phyloP scores from a whole-genome alignment of 805 yeast species.

The Metschnikowia colocasiae region DNA sequence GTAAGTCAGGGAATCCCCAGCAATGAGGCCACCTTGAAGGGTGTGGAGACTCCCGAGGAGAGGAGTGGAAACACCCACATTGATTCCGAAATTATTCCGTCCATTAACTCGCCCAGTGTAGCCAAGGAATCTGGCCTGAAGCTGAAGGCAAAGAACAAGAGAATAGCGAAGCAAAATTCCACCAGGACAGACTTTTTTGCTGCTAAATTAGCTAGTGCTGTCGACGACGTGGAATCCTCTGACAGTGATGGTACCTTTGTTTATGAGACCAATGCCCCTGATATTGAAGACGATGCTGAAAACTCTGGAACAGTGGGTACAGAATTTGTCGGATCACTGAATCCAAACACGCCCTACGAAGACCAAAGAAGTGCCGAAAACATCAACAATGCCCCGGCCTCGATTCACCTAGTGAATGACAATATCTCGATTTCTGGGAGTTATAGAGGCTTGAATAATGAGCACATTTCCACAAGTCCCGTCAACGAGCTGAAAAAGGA shows the following conservation, averaged over 20 bases:
- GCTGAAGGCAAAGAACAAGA: conserved; percentile 22
- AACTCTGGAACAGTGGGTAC: conserved; percentile 1
- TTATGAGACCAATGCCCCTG: conserved; percentile 56
- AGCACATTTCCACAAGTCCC: conserved; percentile 11
- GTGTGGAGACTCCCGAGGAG: conserved; percentile 5
- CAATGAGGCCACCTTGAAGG: conserved; percentile 1
- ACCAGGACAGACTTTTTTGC: conserved; percentile 92
- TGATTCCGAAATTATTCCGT: not conserved
- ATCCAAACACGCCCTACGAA: conserved; percentile 1
- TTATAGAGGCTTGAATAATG: conserved; percentile 9
- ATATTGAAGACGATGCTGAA: conserved; percentile 16
- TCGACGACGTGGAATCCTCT: conserved; percentile 80
- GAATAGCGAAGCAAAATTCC: conserved; percentile 47
- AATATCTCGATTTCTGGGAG: conserved; percentile 16
- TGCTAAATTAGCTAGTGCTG: conserved; percentile 90
- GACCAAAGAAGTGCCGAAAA: conserved; percentile 9
- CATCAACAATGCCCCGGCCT: conserved; percentile 14
- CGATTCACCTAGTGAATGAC: conserved; percentile 14
- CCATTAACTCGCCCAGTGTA: not conserved
- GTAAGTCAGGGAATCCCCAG: not conserved
- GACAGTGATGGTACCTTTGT: conserved; percentile 95
- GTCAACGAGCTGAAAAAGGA: conserved; percentile 7
- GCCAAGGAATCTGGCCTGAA: conserved; percentile 8
- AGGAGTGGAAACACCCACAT: not conserved
- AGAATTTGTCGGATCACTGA: conserved; percentile 4